These are phyloP conservation scores for Colletotrichum sp. DNA, from an alignment of 2,329 filamentous ascomycete species.

Conservation along the genomic window DNA sequence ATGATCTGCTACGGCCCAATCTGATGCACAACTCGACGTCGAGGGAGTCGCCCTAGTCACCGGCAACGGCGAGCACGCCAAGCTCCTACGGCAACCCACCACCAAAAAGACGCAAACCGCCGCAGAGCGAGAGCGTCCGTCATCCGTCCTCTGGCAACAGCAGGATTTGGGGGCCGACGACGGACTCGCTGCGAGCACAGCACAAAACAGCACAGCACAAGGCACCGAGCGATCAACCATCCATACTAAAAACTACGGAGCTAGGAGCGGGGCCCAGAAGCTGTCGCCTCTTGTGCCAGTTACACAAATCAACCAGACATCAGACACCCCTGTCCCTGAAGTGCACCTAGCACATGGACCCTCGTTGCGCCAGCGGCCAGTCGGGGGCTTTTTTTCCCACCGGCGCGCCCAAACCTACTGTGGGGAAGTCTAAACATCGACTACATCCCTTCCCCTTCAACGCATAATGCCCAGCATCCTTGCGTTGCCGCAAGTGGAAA, in stretches of 20 bases:
- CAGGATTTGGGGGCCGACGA: not conserved
- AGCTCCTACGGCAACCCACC: constrained; percentile 18
- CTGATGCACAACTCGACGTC: constrained; percentile 36
- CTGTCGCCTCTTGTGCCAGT: constrained; percentile 22
- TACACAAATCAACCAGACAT: constrained; percentile 23
- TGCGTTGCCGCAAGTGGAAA: constrained; percentile 36
- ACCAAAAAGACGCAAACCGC: constrained; percentile 26
- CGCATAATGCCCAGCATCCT: constrained; percentile 37
- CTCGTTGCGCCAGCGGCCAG: constrained; percentile 17
- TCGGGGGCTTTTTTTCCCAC: constrained; percentile 29
- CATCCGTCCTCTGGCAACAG: not conserved
- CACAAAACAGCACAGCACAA: constrained; percentile 20
- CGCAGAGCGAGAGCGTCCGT: not conserved
- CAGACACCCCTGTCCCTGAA: constrained; percentile 15
- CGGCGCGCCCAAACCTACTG: constrained; percentile 33
- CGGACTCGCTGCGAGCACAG: not conserved
- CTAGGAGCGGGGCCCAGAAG: constrained; percentile 12
- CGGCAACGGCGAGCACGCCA: constrained; percentile 7
- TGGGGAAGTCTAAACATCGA: constrained; percentile 38
- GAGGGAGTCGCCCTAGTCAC: constrained; percentile 6
- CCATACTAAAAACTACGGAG: not conserved
- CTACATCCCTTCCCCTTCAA: constrained; percentile 32
- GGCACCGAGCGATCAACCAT: constrained; percentile 18
- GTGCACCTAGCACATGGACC: constrained; percentile 10
- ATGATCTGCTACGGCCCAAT: constrained; percentile 40